Conservation (phyloP, 768 basidiomycete genomes). For the Amanita rimosa region DNA sequence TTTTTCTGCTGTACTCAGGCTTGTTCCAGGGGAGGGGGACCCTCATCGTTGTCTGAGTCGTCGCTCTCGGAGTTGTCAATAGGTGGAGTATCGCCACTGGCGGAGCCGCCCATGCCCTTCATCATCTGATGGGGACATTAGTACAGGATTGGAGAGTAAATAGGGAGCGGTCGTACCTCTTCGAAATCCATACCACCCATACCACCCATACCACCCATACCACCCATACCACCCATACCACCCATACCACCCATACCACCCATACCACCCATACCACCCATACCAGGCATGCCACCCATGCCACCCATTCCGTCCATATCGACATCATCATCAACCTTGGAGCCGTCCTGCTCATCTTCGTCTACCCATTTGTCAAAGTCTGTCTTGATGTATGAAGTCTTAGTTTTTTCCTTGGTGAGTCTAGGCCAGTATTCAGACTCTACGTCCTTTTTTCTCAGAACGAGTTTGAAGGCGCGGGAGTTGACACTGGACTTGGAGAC, state of each 20-base stretch:
- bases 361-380: constrained; percentile 95
- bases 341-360: constrained; percentile 88
- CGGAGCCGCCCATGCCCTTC: constrained; percentile 31
- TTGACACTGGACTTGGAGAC: constrained; percentile 28
- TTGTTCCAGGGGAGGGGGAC: background rate
- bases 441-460: constrained; percentile 73
- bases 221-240: too few species aligned
- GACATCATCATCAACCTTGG: constrained; percentile 28
- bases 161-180: constrained; percentile 28
- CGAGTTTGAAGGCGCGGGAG: constrained; percentile 53
- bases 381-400: constrained; percentile 79
- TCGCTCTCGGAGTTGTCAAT: constrained; percentile 12
- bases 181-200: constrained; percentile 48
- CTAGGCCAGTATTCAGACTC: constrained; percentile 85
- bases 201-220: constrained; percentile 50
- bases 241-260: too few species aligned
- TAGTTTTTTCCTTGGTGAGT: constrained; percentile 80
- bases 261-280: constrained; percentile 33
- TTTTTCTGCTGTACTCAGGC: background rate
- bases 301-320: constrained; percentile 47
- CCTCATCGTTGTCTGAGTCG: background rate
- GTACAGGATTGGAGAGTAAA: background rate
- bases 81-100: constrained; percentile 13
- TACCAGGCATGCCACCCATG: constrained; percentile 50
- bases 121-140: constrained; percentile 28